Evolutionary conservation across 345 rosid species (phyloP).

Genomic region (Punica granatum): DNA sequence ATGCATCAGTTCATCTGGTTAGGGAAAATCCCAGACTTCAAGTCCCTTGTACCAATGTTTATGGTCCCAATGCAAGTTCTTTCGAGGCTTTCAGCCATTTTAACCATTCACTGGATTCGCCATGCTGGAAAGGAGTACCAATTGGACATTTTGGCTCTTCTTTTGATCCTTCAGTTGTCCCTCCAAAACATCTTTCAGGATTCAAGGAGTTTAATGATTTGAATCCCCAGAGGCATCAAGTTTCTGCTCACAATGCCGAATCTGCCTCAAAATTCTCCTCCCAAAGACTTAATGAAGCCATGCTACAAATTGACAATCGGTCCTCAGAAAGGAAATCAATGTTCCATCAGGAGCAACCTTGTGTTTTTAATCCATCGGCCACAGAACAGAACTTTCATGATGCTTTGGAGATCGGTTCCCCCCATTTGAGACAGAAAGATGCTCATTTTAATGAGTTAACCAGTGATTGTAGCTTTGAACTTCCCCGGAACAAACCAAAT

Average conservation of each 20-base stretch:
- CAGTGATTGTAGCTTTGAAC: slow-evolving; percentile 18
- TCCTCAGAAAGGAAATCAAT: not conserved
- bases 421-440: slow-evolving; percentile 10
- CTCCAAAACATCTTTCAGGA: slow-evolving; percentile 22
- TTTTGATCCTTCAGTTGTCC: slow-evolving; percentile 21
- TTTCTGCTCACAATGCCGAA: slow-evolving; percentile 11
- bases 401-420: slow-evolving; percentile 11
- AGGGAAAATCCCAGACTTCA: slow-evolving; percentile 20
- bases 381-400: not conserved
- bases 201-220: slow-evolving; percentile 27
- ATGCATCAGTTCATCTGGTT: slow-evolving; percentile 16
- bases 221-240: slow-evolving; percentile 24
- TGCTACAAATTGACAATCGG: not conserved
- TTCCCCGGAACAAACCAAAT: slow-evolving; percentile 19
- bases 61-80: slow-evolving; percentile 24
- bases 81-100: slow-evolving; percentile 34
- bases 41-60: slow-evolving; percentile 25
- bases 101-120: slow-evolving; percentile 42
- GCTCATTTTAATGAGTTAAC: slow-evolving; percentile 16
- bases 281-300: slow-evolving; percentile 17
- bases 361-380: not conserved
- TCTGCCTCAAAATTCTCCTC: slow-evolving; percentile 20
- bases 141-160: slow-evolving; percentile 20
- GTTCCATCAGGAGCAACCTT: not conserved
- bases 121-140: slow-evolving; percentile 50